Conservation (phyloP, 495 filamentous ascomycete genomes). For the Hypoxylon crocopeplum region DNA sequence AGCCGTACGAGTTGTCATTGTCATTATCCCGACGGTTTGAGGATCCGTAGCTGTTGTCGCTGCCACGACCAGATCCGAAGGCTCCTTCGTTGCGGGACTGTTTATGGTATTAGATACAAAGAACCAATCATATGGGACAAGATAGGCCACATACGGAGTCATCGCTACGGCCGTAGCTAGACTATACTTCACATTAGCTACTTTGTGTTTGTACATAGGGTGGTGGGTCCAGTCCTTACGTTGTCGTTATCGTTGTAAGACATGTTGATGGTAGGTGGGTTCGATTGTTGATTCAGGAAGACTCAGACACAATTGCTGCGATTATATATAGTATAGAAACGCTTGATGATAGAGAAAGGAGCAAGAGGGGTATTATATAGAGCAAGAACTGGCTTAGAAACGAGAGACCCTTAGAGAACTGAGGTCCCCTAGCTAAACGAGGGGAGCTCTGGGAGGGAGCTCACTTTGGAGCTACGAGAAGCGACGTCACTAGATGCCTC, state of each 20-base stretch:
- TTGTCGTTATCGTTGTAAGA: constrained; percentile 39
- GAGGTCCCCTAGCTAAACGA: constrained; percentile 11
- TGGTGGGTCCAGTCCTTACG: constrained; percentile 16
- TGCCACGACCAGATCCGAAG: constrained; percentile 36
- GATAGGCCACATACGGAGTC: no score
- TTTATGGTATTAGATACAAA: no score
- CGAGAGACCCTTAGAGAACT: background rate
- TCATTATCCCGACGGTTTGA: constrained; percentile 5
- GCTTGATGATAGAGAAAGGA: no score
- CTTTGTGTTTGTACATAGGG: background rate
- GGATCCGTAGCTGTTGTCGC: constrained; percentile 45
- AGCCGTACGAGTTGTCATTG: constrained; percentile 32
- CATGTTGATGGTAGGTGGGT: constrained; percentile 29
- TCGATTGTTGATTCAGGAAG: no score
- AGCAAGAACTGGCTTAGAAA: constrained; percentile 4
- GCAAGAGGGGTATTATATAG: constrained; percentile 27
- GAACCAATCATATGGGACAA: no score
- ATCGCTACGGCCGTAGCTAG: constrained; percentile 28
- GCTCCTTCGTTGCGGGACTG: no score
- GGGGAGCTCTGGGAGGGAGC: constrained; percentile 25
- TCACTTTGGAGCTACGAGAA: constrained; percentile 9
- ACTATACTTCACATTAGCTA: constrained; percentile 28
- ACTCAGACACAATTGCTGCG: no score
- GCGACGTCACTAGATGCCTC: constrained; percentile 27
- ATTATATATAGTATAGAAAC: no score